Percentiles rank a stretch among this genome's conserved stretches.
These are phyloP conservation scores for Talaromyces trachyspermus DNA, from an alignment of 495 filamentous ascomycete species.

Conservation along the genomic window DNA sequence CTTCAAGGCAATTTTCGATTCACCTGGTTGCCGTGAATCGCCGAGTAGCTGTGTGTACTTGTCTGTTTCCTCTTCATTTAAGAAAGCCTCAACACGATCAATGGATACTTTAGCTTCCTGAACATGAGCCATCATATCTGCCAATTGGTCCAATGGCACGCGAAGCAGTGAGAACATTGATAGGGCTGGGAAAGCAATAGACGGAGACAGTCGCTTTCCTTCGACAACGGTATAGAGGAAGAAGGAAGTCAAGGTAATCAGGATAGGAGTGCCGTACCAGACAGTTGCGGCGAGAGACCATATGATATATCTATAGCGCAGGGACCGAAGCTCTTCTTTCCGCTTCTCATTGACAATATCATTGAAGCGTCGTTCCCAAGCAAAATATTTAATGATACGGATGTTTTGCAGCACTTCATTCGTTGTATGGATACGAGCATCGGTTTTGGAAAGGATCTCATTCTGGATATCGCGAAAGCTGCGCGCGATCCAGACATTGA, in stretches of 20 bases:
- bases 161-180: conserved; percentile 95
- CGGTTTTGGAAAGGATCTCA: conserved; percentile 86
- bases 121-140: conserved; percentile 98
- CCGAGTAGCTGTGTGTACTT: conserved; percentile 83
- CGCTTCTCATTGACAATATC: conserved; percentile 85
- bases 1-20: conserved; percentile 69
- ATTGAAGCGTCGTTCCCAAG: conserved; percentile 92
- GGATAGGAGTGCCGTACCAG: conserved; percentile 91
- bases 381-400: conserved; percentile 98
- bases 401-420: conserved; percentile 98
- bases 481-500: conserved; percentile 81
- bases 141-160: conserved; percentile 89
- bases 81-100: conserved; percentile 91
- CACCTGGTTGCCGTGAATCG: not conserved
- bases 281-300: conserved; percentile 88
- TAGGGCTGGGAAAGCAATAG: conserved; percentile 91
- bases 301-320: conserved; percentile 77
- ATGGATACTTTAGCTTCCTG: conserved; percentile 97
- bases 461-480: conserved; percentile 81
- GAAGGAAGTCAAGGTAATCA: conserved; percentile 96
- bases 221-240: conserved; percentile 88
- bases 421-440: conserved; percentile 92
- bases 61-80: conserved; percentile 91
- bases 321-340: conserved; percentile 62
- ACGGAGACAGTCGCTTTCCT: conserved; percentile 80